These are phyloP conservation scores for Tylopilus felleus DNA, from an alignment of 768 basidiomycete genomes.

Conservation along the genomic window DNA sequence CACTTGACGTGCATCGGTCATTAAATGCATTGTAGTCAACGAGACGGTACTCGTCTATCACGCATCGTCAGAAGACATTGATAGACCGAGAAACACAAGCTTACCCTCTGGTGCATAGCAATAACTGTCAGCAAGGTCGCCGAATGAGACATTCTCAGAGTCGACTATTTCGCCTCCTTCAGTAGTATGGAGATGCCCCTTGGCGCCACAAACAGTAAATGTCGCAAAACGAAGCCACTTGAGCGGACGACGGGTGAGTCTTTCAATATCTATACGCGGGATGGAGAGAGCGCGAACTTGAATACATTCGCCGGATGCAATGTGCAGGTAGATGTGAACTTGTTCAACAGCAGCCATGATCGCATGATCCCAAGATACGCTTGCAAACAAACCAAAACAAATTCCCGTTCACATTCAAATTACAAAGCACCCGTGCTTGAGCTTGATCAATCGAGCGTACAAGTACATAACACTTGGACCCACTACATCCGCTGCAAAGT, in stretches of 20 bases:
- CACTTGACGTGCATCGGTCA: not conserved
- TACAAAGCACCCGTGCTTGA: no score
- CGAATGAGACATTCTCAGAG: not conserved
- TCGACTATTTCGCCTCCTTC: not conserved
- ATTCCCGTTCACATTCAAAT: no score
- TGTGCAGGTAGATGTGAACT: not conserved
- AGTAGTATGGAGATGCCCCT: not conserved
- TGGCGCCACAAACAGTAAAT: not conserved
- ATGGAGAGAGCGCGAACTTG: not conserved
- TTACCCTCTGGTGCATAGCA: not conserved
- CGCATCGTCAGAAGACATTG: not conserved
- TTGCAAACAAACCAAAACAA: no score
- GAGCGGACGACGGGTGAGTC: no score
- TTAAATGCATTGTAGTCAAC: not conserved
- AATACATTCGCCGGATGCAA: not conserved
- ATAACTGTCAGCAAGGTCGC: not conserved
- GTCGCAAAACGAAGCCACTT: no score
- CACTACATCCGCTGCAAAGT: no score
- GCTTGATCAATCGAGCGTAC: no score
- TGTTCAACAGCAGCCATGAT: not conserved
- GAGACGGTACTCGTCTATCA: not conserved
- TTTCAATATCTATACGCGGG: no score
- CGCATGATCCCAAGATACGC: no score
- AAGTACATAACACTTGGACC: no score
- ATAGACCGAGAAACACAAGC: not conserved